Evolutionary conservation across 2,329 filamentous ascomycete species (phyloP).

Genomic region (Clarireedia homoeocarpa): DNA sequence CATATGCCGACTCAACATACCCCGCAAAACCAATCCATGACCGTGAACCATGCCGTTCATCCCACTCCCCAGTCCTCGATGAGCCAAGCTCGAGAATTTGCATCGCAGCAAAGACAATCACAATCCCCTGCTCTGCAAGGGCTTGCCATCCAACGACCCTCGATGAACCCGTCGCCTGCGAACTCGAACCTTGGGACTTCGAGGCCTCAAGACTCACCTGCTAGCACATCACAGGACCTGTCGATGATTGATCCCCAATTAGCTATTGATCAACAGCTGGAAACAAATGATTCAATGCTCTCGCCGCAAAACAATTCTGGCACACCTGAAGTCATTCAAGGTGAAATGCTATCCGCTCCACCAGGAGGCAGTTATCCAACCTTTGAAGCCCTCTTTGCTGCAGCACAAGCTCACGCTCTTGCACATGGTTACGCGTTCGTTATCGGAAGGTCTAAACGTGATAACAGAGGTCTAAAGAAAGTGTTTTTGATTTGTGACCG

Average conservation of each 20-base stretch:
- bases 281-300: conserved; percentile 16
- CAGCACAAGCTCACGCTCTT: conserved; percentile 56
- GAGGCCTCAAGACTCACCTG: conserved; percentile 22
- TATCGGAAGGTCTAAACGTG: conserved; percentile 56
- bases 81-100: conserved; percentile 15
- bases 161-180: conserved; percentile 24
- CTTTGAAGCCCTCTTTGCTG: conserved; percentile 56
- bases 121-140: conserved; percentile 25
- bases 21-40: conserved; percentile 24
- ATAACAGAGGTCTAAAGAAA: conserved; percentile 59
- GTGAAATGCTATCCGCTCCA: conserved; percentile 34
- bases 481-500: conserved; percentile 60
- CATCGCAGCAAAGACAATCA: conserved; percentile 20
- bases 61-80: conserved; percentile 16
- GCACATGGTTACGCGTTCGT: conserved; percentile 62
- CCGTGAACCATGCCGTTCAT: conserved; percentile 26
- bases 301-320: conserved; percentile 2
- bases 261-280: conserved; percentile 25
- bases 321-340: conserved; percentile 19
- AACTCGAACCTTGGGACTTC: conserved; percentile 16
- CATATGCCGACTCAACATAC: conserved; percentile 26
- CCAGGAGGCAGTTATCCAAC: conserved; percentile 58
- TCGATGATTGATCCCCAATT: conserved; percentile 30
- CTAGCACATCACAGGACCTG: conserved; percentile 22
- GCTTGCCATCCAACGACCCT: conserved; percentile 16